These are phyloP conservation scores for Wickerhamomyces chambardii DNA, from an alignment of 805 yeast genomes.

Conservation along the genomic window DNA sequence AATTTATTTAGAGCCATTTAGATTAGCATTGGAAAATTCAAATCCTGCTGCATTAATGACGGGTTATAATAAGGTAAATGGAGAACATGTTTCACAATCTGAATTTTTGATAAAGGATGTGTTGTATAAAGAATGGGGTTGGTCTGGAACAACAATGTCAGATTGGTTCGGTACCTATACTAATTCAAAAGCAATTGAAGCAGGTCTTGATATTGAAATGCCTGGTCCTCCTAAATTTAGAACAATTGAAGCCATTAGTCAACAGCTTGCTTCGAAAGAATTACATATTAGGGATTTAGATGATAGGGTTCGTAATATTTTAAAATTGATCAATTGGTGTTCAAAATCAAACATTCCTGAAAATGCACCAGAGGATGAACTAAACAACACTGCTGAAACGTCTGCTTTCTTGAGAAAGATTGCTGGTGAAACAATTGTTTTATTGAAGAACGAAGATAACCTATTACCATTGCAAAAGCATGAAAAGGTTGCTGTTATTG, in stretches of 20 bases:
- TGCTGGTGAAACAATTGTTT: constrained; percentile 43
- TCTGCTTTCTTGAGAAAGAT: constrained; percentile 30
- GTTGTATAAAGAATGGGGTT: constrained; percentile 48
- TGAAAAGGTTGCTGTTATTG: constrained; percentile 42
- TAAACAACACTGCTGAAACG: constrained; percentile 39
- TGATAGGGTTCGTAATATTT: constrained; percentile 38
- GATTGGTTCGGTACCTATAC: constrained; percentile 60
- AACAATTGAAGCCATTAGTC: constrained; percentile 25
- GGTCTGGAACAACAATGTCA: constrained; percentile 47
- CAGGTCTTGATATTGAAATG: constrained; percentile 59
- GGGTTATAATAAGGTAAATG: constrained; percentile 55
- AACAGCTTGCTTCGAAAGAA: constrained; percentile 33
- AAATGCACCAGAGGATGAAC: constrained; percentile 9
- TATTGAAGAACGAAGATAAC: constrained; percentile 42
- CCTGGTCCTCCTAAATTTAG: constrained; percentile 53
- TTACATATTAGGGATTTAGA: constrained; percentile 30
- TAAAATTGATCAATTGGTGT: constrained; percentile 38
- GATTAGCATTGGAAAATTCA: constrained; percentile 43
- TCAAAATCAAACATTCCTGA: constrained; percentile 26
- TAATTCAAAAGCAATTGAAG: constrained; percentile 33
- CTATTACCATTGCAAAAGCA: constrained; percentile 37
- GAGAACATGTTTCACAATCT: constrained; percentile 44
- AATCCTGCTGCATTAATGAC: constrained; percentile 53
- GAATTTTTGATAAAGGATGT: constrained; percentile 32
- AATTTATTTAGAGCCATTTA: constrained; percentile 55